A percentile compares a stretch with the other conserved stretches of the same genome.
Conservation (phyloP, 495 filamentous ascomycete species). For the Poronia punctata region DNA sequence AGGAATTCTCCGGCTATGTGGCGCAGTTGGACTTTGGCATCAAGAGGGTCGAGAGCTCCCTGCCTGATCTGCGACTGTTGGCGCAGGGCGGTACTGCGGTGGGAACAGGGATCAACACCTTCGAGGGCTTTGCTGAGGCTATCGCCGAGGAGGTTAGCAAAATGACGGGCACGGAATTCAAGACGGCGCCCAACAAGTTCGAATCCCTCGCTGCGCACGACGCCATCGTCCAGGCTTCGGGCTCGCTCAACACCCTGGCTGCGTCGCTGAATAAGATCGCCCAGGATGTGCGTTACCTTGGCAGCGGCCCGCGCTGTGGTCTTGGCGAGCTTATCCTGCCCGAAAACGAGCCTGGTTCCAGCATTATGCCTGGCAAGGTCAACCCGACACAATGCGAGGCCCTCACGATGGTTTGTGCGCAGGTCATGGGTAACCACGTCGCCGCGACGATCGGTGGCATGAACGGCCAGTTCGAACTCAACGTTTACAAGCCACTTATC, state of each 20-base stretch:
- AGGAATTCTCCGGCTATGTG: slow-evolving; percentile 98
- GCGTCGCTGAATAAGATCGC: slow-evolving; percentile 95
- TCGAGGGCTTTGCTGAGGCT: slow-evolving; percentile 87
- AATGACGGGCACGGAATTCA: slow-evolving; percentile 88
- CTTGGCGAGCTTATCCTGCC: slow-evolving; percentile 87
- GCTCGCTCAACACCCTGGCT: slow-evolving; percentile 89
- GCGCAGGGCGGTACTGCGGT: slow-evolving; percentile 97
- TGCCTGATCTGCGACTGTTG: slow-evolving; percentile 78
- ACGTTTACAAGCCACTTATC: slow-evolving; percentile 96
- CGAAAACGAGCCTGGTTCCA: slow-evolving; percentile 95
- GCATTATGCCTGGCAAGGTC: slow-evolving; percentile 99
- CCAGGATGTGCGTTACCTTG: slow-evolving; percentile 94
- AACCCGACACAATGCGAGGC: slow-evolving; percentile 99
- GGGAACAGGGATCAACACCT: slow-evolving; percentile 96
- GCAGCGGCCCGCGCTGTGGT: slow-evolving; percentile 91
- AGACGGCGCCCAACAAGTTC: slow-evolving; percentile 98
- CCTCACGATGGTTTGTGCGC: slow-evolving; percentile 93
- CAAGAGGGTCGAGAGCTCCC: slow-evolving; percentile 71
- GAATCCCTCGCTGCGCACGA: slow-evolving; percentile 97
- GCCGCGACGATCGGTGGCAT: slow-evolving; percentile 88
- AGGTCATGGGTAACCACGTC: slow-evolving; percentile 96
- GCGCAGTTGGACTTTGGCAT: slow-evolving; percentile 87
- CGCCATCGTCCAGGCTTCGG: slow-evolving; percentile 87
- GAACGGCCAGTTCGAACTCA: slow-evolving; percentile 97
- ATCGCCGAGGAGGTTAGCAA: slow-evolving; percentile 85